phyloP scores from a whole-genome alignment of 2,329 filamentous ascomycete species.

The Botrytis fabae region DNA sequence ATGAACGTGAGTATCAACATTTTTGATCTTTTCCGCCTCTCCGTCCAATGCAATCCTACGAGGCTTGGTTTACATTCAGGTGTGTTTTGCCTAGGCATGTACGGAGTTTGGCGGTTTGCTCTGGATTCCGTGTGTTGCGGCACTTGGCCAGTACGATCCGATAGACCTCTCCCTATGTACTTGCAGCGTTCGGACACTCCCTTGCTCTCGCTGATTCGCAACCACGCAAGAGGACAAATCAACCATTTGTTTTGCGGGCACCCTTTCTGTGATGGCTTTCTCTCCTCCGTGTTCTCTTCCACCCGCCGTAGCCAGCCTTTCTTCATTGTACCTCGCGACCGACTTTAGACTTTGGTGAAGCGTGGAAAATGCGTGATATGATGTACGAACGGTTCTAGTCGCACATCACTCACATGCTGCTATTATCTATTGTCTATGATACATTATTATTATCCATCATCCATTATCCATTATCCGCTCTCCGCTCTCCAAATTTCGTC shows the following conservation, averaged over 20 bases:
- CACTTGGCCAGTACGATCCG: background rate
- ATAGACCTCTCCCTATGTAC: background rate
- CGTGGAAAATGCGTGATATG: background rate
- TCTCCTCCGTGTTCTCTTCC: background rate
- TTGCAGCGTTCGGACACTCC: background rate
- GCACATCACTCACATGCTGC: background rate
- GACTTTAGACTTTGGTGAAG: background rate
- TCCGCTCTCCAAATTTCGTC: conserved; percentile 3
- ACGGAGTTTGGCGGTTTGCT: background rate
- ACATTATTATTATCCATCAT: background rate
- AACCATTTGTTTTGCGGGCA: background rate
- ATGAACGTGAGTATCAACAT: background rate
- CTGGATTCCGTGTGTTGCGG: background rate
- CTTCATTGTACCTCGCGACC: too few relatives aligned
- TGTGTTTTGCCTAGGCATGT: background rate
- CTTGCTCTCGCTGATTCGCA: background rate
- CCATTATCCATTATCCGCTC: background rate
- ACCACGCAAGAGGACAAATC: background rate
- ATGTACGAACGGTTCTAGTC: background rate
- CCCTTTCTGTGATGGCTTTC: background rate
- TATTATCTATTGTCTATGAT: background rate
- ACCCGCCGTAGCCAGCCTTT: background rate
- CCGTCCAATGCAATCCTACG: background rate
- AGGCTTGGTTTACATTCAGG: background rate
- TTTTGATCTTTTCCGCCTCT: background rate